Base-by-base conservation (phyloP, 306 rosid species). In the Luffa acutangula region DNA sequence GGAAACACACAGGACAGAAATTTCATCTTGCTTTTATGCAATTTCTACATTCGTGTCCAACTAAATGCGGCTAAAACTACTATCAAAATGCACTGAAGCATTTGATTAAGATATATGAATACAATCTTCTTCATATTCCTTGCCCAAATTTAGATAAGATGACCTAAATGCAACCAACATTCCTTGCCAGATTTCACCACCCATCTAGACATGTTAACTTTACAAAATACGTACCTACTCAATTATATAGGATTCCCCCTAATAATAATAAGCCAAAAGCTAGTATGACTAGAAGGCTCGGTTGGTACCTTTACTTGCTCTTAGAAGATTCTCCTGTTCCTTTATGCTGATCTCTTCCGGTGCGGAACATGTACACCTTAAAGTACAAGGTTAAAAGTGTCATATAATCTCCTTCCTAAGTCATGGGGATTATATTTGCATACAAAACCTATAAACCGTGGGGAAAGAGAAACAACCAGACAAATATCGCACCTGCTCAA, bases 311-410 rank as follows among this genome's bases (percentile, higher is more conserved):
- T 82, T 89, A 82, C 75, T 84, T 78, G 87, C 79, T 89, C 89
- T 89, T 51, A 88, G 77, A 84, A 93, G 94, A 84, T 83, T 90
- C 80, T 90, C 93, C 81, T 91, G 83, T 82, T 90, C 94, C 83
- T 90, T 91, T 63, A 86, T 84, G 81, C 84, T 85, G 46, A 85
- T 75, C 83, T 95, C 97, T 87, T 90, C 97, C 3, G 87, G 88
- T 25, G 86, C 93, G 45, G 90, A 84, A 85, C 99, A 95, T 15
- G 83, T 79, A 82, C 85, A 83, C 87, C 99, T 92, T 81, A 33
- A 79, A 83, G 60, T 41, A 76, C 84, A 78, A 75, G 48, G 52
- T 42, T 41, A 76, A 20, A 48, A 76, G 73, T 37, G 56, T 80
- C 31, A 75, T 81, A 83, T 56, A 37, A 83, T 60, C 77, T 17